phyloP scores from a whole-genome alignment of 768 basidiomycete genomes.

The Lyophyllum decastes region DNA sequence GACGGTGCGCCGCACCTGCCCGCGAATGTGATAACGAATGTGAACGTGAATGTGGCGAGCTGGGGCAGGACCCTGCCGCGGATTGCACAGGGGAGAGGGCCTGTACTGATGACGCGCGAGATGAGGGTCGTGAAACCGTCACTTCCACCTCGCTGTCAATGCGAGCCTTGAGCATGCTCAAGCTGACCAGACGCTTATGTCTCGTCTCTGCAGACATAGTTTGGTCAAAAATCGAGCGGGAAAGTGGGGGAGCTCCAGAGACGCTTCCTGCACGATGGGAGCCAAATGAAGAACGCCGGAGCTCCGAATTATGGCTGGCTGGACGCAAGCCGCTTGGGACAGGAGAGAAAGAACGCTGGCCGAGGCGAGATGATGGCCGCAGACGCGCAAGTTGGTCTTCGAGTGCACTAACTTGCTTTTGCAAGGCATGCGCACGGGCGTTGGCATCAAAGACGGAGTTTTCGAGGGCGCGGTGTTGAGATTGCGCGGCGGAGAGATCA shows the following conservation, averaged over 20 bases:
- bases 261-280: slow-evolving; percentile 38
- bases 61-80: slow-evolving; percentile 26
- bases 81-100: slow-evolving; percentile 58
- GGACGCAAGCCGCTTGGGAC: slow-evolving; percentile 43
- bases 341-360: slow-evolving; percentile 50
- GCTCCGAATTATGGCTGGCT: slow-evolving; percentile 40
- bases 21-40: slow-evolving; percentile 20
- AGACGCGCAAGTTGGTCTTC: slow-evolving; percentile 65
- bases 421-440: slow-evolving; percentile 62
- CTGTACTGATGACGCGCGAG: slow-evolving; percentile 33
- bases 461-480: slow-evolving; percentile 78
- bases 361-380: slow-evolving; percentile 43
- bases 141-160: slow-evolving; percentile 78
- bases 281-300: slow-evolving; percentile 38
- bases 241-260: slow-evolving; percentile 39
- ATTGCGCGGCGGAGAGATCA: slow-evolving; percentile 79
- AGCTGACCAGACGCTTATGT: slow-evolving; percentile 81
- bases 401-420: slow-evolving; percentile 64
- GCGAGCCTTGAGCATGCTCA: slow-evolving; percentile 89
- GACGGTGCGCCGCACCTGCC: slow-evolving; percentile 37
- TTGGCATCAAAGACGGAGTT: slow-evolving; percentile 73
- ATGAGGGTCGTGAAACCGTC: slow-evolving; percentile 43
- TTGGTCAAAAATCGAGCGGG: slow-evolving; percentile 67
- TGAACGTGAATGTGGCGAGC: slow-evolving; percentile 22
- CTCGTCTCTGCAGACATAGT: slow-evolving; percentile 72